phyloP scores from a whole-genome alignment of 164 flowering plant genomes.

The Pachysandra terminalis region DNA sequence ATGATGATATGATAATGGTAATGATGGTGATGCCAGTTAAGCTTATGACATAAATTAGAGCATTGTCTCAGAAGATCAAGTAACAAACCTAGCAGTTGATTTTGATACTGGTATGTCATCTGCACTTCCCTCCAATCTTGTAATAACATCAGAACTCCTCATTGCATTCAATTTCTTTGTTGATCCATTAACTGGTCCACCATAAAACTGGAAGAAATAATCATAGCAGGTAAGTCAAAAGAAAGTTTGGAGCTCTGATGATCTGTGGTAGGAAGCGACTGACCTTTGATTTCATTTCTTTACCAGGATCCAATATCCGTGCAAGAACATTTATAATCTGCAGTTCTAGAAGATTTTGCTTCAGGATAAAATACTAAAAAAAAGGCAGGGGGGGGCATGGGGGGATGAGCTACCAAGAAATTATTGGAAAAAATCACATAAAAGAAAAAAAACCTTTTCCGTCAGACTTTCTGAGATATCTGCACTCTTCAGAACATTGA shows the following conservation, averaged over 20 bases:
- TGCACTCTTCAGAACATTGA: constrained; percentile 40
- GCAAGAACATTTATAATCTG: constrained; percentile 71
- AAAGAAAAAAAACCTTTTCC: constrained; percentile 50
- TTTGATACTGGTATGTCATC: constrained; percentile 13
- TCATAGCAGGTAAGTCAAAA: constrained; percentile 10
- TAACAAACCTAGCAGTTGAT: constrained; percentile 25
- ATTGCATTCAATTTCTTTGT: constrained; percentile 21
- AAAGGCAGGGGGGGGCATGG: too few relatives aligned
- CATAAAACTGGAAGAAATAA: constrained; percentile 48
- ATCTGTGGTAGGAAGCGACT: constrained; percentile 9
- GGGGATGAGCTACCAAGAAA: background rate
- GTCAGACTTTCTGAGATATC: constrained; percentile 30
- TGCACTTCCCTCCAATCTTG: constrained; percentile 16
- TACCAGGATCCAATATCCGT: constrained; percentile 66
- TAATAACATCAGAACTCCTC: constrained; percentile 4
- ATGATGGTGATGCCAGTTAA: too few relatives aligned
- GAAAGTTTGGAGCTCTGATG: background rate
- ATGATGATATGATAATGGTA: background rate
- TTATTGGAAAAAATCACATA: background rate
- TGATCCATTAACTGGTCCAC: constrained; percentile 55
- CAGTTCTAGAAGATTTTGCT: constrained; percentile 23
- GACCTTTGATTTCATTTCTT: constrained; percentile 67
- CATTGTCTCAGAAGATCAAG: background rate
- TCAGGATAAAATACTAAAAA: too few relatives aligned
- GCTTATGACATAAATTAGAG: background rate